Conservation (phyloP, 164 flowering plant species). For the Tinospora cordifolia region DNA sequence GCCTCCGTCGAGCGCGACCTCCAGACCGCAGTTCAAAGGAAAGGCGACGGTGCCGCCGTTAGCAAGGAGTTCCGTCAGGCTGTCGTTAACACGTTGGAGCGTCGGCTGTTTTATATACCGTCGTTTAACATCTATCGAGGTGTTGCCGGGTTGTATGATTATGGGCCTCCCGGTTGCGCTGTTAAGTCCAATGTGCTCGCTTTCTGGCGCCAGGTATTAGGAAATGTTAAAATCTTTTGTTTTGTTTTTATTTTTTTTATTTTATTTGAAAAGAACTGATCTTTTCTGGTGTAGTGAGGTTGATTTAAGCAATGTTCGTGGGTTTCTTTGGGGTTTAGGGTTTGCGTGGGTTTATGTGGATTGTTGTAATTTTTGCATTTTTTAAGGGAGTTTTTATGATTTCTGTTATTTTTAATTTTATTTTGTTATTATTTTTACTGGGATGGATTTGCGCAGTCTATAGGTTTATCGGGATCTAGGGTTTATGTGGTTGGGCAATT, state of each 20-base stretch:
- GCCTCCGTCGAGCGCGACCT: slow-evolving; percentile 37
- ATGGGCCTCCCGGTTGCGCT: slow-evolving; percentile 95
- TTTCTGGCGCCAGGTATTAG: slow-evolving; percentile 83
- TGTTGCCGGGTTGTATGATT: slow-evolving; percentile 89
- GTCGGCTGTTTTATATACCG: slow-evolving; percentile 75
- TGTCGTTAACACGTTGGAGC: slow-evolving; percentile 69
- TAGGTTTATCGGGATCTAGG: no score
- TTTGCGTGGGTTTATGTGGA: background rate
- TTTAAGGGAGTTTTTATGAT: no score
- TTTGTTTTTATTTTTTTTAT: background rate
- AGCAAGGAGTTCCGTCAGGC: slow-evolving; percentile 57
- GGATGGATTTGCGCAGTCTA: no score
- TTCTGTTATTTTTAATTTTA: no score
- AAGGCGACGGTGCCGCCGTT: slow-evolving; percentile 11
- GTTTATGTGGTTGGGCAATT: no score
- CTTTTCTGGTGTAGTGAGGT: no score
- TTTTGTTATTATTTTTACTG: no score
- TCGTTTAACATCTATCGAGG: slow-evolving; percentile 90
- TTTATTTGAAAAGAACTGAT: no score
- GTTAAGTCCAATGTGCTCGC: slow-evolving; percentile 84
- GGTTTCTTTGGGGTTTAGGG: background rate
- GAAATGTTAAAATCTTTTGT: background rate
- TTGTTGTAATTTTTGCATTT: no score
- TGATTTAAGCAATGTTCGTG: background rate
- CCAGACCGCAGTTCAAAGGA: slow-evolving; percentile 23